phyloP scores from a whole-genome alignment of 1,139 yeast species.

The Yamadazyma diospyri region DNA sequence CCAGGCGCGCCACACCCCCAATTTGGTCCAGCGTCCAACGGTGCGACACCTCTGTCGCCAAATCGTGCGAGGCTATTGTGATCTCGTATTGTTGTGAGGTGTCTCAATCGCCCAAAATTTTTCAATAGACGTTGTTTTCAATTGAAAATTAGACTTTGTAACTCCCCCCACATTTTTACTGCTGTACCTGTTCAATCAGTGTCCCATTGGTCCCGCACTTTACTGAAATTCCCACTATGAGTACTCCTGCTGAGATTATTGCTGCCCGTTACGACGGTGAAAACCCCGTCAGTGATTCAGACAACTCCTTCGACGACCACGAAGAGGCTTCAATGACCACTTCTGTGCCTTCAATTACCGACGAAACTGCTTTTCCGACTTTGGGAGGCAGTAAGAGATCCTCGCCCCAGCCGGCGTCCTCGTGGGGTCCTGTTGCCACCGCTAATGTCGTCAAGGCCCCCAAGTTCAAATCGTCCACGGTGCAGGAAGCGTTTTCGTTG shows the following conservation, averaged over 20 bases:
- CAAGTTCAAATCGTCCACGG: conserved; percentile 34
- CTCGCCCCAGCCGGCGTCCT: conserved; percentile 14
- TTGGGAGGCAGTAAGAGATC: conserved; percentile 40
- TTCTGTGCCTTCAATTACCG: conserved; percentile 36
- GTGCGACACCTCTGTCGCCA: no score
- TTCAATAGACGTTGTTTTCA: conserved; percentile 1
- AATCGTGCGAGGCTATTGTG: conserved; percentile 5
- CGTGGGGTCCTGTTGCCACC: conserved; percentile 31
- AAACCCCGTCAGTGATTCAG: conserved; percentile 10
- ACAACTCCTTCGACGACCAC: conserved; percentile 8
- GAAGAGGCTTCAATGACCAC: conserved; percentile 17
- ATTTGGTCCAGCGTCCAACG: no score
- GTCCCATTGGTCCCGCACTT: conserved; percentile 4
- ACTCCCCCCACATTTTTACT: no score
- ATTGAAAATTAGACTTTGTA: no score
- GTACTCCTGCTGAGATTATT: conserved; percentile 60
- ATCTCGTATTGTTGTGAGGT: conserved; percentile 7
- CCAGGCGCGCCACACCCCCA: no score
- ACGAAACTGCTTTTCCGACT: conserved; percentile 69
- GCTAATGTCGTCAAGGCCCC: conserved; percentile 20
- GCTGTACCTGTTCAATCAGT: conserved; percentile 8
- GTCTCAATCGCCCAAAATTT: conserved; percentile 7
- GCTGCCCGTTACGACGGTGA: conserved; percentile 48
- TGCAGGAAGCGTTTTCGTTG: conserved; percentile 73
- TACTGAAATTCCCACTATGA: conserved; percentile 32